Evolutionary conservation across 1,284 basidiomycete genomes (phyloP).

Genomic region (Uromyces viciae-fabae): DNA sequence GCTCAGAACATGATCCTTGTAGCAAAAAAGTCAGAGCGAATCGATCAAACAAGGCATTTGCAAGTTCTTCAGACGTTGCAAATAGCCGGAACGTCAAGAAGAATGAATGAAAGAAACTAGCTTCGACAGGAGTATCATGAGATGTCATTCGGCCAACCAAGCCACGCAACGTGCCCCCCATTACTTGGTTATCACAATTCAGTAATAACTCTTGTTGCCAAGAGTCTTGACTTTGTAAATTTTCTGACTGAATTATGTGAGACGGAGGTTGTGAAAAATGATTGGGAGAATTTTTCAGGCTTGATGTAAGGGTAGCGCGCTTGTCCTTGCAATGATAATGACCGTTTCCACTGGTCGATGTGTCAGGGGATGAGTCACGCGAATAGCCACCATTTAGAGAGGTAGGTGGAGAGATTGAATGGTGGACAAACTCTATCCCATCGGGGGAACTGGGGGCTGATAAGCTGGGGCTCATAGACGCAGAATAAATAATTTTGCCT

Average conservation of each 20-base stretch:
- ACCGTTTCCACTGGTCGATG: conserved; percentile 6
- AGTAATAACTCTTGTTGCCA: conserved; percentile 76
- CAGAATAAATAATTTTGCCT: not conserved
- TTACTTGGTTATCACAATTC: conserved; percentile 81
- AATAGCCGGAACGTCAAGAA: conserved; percentile 96
- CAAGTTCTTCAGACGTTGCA: conserved; percentile 70
- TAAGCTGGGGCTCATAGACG: conserved; percentile 14
- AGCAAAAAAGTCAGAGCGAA: conserved; percentile 65
- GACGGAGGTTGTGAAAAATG: not conserved
- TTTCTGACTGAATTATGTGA: not conserved
- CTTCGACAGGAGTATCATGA: conserved; percentile 80
- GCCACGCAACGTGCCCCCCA: conserved; percentile 81
- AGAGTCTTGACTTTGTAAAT: conserved; percentile 62
- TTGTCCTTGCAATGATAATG: not conserved
- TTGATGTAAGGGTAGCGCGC: not conserved
- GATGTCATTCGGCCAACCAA: conserved; percentile 96
- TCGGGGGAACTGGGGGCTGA: conserved; percentile 2
- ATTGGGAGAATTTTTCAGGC: no score
- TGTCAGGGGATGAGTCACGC: conserved; percentile 24
- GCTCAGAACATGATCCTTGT: conserved; percentile 68
- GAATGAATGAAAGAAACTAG: conserved; percentile 79
- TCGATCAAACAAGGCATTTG: conserved; percentile 71
- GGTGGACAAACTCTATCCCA: conserved; percentile 11
- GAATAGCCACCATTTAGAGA: conserved; percentile 18
- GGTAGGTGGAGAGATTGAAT: conserved; percentile 5